phyloP scores from a whole-genome alignment of 2,329 filamentous ascomycete species.

The Aspergillus uvarum region DNA sequence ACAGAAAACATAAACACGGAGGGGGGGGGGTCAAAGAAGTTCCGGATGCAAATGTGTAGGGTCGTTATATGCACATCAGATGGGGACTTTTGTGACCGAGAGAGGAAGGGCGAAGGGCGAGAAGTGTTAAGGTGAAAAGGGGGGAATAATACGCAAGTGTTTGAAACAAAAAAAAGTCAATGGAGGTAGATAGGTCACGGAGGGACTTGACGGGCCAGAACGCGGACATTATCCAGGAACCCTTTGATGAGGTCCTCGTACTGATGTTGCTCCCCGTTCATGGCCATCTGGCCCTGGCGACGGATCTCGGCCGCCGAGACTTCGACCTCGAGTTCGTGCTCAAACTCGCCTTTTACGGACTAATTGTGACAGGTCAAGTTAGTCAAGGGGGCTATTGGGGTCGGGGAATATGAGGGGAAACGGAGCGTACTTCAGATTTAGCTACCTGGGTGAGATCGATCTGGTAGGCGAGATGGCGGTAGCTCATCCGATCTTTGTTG shows the following conservation, averaged over 20 bases:
- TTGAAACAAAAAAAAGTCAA: background rate
- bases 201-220: constrained; percentile 45
- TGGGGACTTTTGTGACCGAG: too few relatives aligned
- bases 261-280: constrained; percentile 40
- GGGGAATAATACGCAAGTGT: background rate
- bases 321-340: constrained; percentile 53
- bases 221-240: constrained; percentile 51
- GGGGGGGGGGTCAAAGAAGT: background rate
- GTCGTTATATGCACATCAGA: too few relatives aligned
- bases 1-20: background rate
- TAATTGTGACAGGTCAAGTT: background rate
- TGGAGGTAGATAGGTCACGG: constrained; percentile 16
- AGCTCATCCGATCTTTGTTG: constrained; percentile 87
- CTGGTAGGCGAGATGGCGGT: constrained; percentile 82
- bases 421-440: constrained; percentile 44
- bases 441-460: constrained; percentile 92
- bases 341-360: constrained; percentile 39
- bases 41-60: too few relatives aligned
- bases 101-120: background rate
- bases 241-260: constrained; percentile 50
- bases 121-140: constrained; percentile 4
- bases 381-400: background rate
- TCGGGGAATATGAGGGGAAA: background rate
- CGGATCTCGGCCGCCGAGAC: constrained; percentile 48
- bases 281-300: constrained; percentile 44